Base-by-base conservation (phyloP, 495 filamentous ascomycete species). In the Tuber microsphaerosporum region DNA sequence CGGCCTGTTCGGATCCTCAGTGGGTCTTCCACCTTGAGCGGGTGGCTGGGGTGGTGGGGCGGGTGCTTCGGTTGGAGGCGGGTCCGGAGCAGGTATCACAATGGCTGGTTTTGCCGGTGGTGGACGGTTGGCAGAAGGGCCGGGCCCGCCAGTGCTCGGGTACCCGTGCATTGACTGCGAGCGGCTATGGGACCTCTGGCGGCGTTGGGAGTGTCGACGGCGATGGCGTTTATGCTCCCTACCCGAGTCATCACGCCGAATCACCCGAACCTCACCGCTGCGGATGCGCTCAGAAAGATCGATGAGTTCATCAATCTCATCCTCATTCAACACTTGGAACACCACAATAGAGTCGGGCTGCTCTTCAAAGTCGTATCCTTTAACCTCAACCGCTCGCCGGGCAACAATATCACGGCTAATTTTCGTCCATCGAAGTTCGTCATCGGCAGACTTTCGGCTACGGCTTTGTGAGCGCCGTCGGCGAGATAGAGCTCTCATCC, bases 341-440 rank as follows among this genome's bases (percentile, higher is more conserved):
- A 83, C 81, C 51, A 80, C 79, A 51, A 83, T 82, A 2, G 76
- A 78, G 74, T 79, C 79, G 37, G 76, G 46, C 14, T 81, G 79
- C 14, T 80, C 81, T 34, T 82, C 75, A 46, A 79, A 83, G 1
- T 83, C 76, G 73, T 83, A 83, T 12, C 79, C 76, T 3, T 70
- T 70, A 42, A 79, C 78, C 71, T 76, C 74, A 44, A 82, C 76
- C 51, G 81, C 81, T 10, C 81, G 78, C 37, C 76, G 79, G 22
- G 81, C 79, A 39, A 83, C 78, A 68, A 83, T 82, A 56, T 82
- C 81, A 26, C 81, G 81, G 46, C 81, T 81, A 42, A 83, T 82
- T 44, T 80, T 80, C 9, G 81, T 83, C 81, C 81, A 82, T 26
- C 79, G 74, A 22, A 76, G 81, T 48, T 82, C 81, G 9, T 69